A percentile compares a stretch with the other conserved stretches of the same genome.
Conservation (phyloP, 2,329 filamentous ascomycete genomes). For the Apiospora koreana region DNA sequence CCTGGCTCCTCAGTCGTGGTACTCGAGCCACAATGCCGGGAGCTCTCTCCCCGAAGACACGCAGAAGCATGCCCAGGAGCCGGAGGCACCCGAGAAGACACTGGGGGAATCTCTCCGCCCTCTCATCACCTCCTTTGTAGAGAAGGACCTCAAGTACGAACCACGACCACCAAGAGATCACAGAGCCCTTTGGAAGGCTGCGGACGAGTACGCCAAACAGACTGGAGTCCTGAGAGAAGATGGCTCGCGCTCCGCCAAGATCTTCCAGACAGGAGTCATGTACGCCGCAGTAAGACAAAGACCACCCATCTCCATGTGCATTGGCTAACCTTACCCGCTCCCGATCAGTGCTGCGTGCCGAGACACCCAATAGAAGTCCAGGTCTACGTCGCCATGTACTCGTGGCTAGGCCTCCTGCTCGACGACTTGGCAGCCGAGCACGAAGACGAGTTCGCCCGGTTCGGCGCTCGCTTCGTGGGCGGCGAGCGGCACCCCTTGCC, state of each 20-base stretch:
- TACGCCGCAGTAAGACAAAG: not conserved
- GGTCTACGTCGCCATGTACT: constrained; percentile 33
- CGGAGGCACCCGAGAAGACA: not conserved
- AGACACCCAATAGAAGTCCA: constrained; percentile 23
- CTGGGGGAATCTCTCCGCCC: not conserved
- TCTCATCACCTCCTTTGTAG: not conserved
- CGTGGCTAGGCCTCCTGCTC: constrained; percentile 31
- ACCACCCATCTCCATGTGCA: not conserved
- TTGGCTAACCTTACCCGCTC: not conserved
- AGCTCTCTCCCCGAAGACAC: not conserved
- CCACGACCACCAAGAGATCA: not conserved
- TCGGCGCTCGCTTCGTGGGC: constrained; percentile 26
- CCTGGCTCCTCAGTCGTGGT: not conserved
- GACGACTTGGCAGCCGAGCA: constrained; percentile 28
- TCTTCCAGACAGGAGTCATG: constrained; percentile 5
- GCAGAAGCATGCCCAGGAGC: not conserved
- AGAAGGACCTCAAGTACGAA: not conserved
- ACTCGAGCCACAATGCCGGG: not conserved
- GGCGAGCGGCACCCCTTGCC: constrained; percentile 22
- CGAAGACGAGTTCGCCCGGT: constrained; percentile 22
- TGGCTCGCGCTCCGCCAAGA: not conserved
- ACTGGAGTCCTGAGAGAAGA: not conserved
- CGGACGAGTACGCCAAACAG: not conserved
- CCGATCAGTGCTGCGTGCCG: not conserved
- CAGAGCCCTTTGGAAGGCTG: not conserved